These are phyloP conservation scores for Exsudoporus frostii DNA, from an alignment of 768 basidiomycete genomes.

Conservation along the genomic window DNA sequence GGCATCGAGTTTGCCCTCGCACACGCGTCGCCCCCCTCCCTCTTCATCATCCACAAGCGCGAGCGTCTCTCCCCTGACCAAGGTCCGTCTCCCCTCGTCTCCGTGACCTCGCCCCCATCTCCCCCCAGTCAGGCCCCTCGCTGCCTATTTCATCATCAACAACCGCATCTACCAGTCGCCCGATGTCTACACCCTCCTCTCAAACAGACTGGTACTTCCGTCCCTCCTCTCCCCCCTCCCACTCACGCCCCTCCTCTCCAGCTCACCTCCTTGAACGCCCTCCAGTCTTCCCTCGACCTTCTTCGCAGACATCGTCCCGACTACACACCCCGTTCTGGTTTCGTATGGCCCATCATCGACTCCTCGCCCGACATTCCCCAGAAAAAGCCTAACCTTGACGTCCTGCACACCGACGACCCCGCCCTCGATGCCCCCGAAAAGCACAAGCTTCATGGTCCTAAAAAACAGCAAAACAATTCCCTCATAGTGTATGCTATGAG, in stretches of 20 bases:
- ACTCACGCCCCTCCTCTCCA: slow-evolving; percentile 23
- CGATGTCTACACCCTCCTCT: slow-evolving; percentile 78
- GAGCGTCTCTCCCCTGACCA: slow-evolving; percentile 80
- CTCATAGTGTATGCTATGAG: slow-evolving; percentile 77
- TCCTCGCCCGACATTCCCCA: slow-evolving; percentile 38
- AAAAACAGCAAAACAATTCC: slow-evolving; percentile 64
- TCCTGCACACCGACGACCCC: slow-evolving; percentile 24
- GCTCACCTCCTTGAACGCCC: slow-evolving; percentile 66
- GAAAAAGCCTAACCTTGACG: slow-evolving; percentile 39
- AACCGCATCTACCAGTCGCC: slow-evolving; percentile 88
- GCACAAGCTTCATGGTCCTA: slow-evolving; percentile 32
- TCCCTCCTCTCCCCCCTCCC: not conserved
- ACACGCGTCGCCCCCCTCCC: slow-evolving; percentile 71
- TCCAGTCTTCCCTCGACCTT: slow-evolving; percentile 75
- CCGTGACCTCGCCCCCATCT: not conserved
- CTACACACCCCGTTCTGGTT: slow-evolving; percentile 80
- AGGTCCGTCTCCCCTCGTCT: slow-evolving; percentile 45
- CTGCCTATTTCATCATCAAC: slow-evolving; percentile 85
- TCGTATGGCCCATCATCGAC: slow-evolving; percentile 80
- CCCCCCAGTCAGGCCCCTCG: slow-evolving; percentile 63
- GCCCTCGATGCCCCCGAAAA: slow-evolving; percentile 19
- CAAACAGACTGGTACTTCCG: slow-evolving; percentile 69
- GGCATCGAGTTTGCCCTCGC: slow-evolving; percentile 87
- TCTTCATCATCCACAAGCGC: slow-evolving; percentile 89
- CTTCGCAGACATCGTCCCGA: slow-evolving; percentile 74